Conservation (phyloP, 2,329 filamentous ascomycete genomes). For the Sphaerulina vaccinii region DNA sequence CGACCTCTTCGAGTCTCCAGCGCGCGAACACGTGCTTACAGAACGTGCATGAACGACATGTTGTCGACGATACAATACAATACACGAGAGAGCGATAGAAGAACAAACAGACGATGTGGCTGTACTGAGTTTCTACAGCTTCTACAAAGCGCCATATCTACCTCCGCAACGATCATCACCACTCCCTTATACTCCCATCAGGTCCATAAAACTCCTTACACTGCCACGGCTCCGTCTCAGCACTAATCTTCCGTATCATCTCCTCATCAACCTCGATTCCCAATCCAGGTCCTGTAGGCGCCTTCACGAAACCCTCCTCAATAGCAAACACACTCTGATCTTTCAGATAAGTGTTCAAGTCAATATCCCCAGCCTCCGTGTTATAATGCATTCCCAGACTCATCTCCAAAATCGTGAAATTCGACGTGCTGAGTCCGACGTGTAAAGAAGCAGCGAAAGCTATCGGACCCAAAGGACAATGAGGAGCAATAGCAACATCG, state of each 20-base stretch:
- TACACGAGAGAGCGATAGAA: no score
- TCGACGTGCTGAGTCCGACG: constrained; percentile 59
- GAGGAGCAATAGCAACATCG: constrained; percentile 66
- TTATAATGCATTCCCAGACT: constrained; percentile 79
- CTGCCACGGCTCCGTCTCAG: constrained; percentile 62
- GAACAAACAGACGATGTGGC: no score
- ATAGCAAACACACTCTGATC: constrained; percentile 33
- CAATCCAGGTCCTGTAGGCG: constrained; percentile 33
- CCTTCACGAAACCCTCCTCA: constrained; percentile 31
- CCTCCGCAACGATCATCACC: constrained; percentile 37
- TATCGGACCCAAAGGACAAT: constrained; percentile 71
- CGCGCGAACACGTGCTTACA: no score
- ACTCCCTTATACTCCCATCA: constrained; percentile 66
- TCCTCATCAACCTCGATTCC: constrained; percentile 59
- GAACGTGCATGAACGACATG: no score
- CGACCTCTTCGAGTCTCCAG: no score
- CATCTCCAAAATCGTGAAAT: constrained; percentile 77
- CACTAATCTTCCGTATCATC: constrained; percentile 59
- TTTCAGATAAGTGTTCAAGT: constrained; percentile 47
- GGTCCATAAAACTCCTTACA: constrained; percentile 66
- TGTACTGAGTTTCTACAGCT: no score
- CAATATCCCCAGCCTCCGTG: constrained; percentile 57
- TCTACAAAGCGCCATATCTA: no score
- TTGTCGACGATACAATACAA: no score
- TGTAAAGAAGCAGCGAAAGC: constrained; percentile 70